A percentile compares a stretch with the other conserved stretches of the same genome.
Conservation (phyloP, 2,329 filamentous ascomycete genomes). For the Davidsoniella eucalypti region DNA sequence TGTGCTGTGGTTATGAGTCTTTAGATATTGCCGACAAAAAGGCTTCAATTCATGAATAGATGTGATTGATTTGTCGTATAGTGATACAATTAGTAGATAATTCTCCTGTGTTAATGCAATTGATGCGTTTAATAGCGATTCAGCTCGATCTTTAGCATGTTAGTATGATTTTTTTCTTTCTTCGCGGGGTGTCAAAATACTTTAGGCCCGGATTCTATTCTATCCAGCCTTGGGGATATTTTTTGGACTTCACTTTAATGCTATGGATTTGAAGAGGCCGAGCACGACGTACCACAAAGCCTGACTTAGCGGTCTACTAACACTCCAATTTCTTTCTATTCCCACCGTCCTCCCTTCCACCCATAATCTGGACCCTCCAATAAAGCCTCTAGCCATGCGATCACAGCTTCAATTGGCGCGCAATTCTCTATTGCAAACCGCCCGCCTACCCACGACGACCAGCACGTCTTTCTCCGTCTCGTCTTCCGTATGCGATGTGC, state of each 20-base stretch:
- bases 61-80: too few relatives aligned
- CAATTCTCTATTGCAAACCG: constrained; percentile 15
- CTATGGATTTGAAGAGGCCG: too few relatives aligned
- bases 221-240: constrained; percentile 4
- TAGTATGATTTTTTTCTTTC: neutral
- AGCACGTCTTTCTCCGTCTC: constrained; percentile 5
- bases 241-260: constrained; percentile 1
- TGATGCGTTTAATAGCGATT: too few relatives aligned
- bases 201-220: constrained; percentile 1
- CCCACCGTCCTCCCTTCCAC: neutral
- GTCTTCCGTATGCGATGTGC: constrained; percentile 13
- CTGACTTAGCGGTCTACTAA: too few relatives aligned
- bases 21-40: too few relatives aligned
- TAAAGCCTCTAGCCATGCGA: constrained; percentile 10
- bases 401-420: constrained; percentile 11
- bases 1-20: too few relatives aligned
- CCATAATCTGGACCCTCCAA: neutral
- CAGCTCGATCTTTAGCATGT: too few relatives aligned
- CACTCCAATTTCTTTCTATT: too few relatives aligned
- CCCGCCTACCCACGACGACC: constrained; percentile 19
- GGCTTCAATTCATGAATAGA: too few relatives aligned
- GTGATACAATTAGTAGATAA: too few relatives aligned
- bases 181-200: neutral
- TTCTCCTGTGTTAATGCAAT: too few relatives aligned
- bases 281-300: too few relatives aligned